Conservation (phyloP, 2,329 filamentous ascomycete genomes). For the Tolypocladium ovalisporum region DNA sequence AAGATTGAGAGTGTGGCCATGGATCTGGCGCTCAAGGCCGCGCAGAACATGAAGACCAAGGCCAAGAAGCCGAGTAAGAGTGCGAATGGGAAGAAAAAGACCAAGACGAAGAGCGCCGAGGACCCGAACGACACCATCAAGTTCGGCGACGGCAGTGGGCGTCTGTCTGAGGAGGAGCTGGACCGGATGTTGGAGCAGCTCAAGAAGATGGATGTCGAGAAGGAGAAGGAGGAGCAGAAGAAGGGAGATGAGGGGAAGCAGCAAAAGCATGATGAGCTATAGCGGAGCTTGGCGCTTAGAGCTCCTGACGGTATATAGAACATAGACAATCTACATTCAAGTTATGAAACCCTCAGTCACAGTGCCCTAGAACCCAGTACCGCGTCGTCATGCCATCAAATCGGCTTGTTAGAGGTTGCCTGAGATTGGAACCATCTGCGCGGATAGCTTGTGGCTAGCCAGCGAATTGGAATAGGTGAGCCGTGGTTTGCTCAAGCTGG, state of each 20-base stretch:
- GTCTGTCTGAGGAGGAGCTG: constrained; percentile 33
- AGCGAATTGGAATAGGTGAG: too few relatives aligned
- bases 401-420: too few relatives aligned
- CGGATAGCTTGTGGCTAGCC: too few relatives aligned
- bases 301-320: neutral
- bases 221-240: constrained; percentile 14
- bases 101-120: constrained; percentile 23
- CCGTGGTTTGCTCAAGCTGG: too few relatives aligned
- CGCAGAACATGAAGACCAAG: constrained; percentile 35
- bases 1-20: constrained; percentile 61
- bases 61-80: constrained; percentile 23
- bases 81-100: constrained; percentile 21
- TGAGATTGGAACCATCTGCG: too few relatives aligned
- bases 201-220: constrained; percentile 18
- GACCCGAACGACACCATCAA: constrained; percentile 29
- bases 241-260: constrained; percentile 15
- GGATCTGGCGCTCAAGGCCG: constrained; percentile 60
- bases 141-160: constrained; percentile 22
- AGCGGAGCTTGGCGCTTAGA: constrained; percentile 5
- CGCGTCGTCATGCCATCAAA: neutral
- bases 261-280: constrained; percentile 24
- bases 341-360: neutral
- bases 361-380: neutral
- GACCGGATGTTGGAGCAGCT: constrained; percentile 35
- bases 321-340: neutral